Base-by-base conservation (phyloP, 352 stramenopile genomes). In the Phytophthora hybrid region DNA sequence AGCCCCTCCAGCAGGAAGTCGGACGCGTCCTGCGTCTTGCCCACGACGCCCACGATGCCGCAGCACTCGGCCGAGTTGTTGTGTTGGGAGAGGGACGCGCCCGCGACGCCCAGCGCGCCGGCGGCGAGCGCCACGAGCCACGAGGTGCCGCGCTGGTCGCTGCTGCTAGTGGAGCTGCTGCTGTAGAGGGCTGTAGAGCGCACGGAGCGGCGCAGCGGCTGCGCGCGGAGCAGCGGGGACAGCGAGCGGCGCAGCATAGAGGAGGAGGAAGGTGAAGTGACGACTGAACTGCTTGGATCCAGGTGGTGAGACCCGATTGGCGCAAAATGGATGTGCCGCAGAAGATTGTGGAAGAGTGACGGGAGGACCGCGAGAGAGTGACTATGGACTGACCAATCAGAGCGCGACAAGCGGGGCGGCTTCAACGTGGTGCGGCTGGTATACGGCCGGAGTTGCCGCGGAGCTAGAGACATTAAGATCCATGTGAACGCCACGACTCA, bases 1-100 rank as follows among this genome's bases (percentile, higher is more conserved):
- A 98, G 74, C 2, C 92, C 92, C 64, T 97, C 87, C 4, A 97
- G 70, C 41, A 97, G 67, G 52, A 97, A 93, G 19, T 90, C 81
- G 23, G 90, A 72, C n/a, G 90, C 90, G 61, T 94, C 73, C 59
- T 88, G 74, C 39, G 79, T 81, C 63, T 85, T 89, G 55, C 85
- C 74, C 44, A 95, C 89, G 58, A 95, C 83, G 56, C 89, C 87
- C 9, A 95, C 85, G 66, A 95, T 95, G 59, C 89, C 89, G 61
- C 89, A 95, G 77, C 79, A 89, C 26, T 91, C 77, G 18, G 83
- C 73, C 34, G 34, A 41, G 34, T 21, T 59, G 55, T 21, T 23
- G 32, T n/a, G 71, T 18, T 62, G 21, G 4, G 61, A 23, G 1
- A 73, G 21, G 5, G 71, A 59, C 0, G 61, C 19, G 18, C 67